A percentile compares a stretch with the other conserved stretches of the same genome.
Evolutionary conservation across 352 stramenopile genomes (phyloP).

Genomic region (Phytophthora tubulina): DNA sequence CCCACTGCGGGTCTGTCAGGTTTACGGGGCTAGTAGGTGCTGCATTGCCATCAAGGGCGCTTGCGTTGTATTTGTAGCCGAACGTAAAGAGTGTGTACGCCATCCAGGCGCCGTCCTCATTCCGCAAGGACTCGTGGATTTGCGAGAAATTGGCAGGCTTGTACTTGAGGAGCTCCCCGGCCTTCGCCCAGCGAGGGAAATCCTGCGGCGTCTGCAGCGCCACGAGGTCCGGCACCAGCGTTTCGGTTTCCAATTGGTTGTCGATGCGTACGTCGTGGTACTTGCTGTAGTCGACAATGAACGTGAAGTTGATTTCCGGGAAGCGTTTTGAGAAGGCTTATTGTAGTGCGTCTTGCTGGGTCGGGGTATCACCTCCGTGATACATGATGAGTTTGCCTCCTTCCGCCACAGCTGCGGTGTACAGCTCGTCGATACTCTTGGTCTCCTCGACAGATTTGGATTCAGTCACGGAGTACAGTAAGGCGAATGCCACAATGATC

Average conservation of each 20-base stretch:
- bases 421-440: slow-evolving; percentile 54
- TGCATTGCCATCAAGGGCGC: slow-evolving; percentile 18
- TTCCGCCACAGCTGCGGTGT: slow-evolving; percentile 57
- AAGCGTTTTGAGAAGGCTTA: slow-evolving; percentile 40
- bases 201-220: slow-evolving; percentile 65
- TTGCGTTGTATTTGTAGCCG: slow-evolving; percentile 49
- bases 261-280: slow-evolving; percentile 69
- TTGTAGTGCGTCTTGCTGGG: slow-evolving; percentile 36
- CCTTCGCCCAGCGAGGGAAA: slow-evolving; percentile 53
- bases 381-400: slow-evolving; percentile 64
- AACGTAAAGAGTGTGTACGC: slow-evolving; percentile 54
- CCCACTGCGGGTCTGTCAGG: slow-evolving; percentile 47
- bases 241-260: slow-evolving; percentile 62
- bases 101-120: slow-evolving; percentile 44
- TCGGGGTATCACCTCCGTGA: slow-evolving; percentile 44
- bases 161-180: slow-evolving; percentile 58
- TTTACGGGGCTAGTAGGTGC: slow-evolving; percentile 36
- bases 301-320: slow-evolving; percentile 68
- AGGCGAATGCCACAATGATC: too few relatives aligned
- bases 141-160: slow-evolving; percentile 63
- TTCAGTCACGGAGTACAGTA: too few relatives aligned
- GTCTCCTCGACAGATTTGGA: slow-evolving; percentile 41
- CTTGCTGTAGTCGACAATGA: slow-evolving; percentile 68
- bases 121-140: slow-evolving; percentile 56
- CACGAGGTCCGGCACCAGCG: slow-evolving; percentile 52